A percentile compares a stretch with the other conserved stretches of the same genome.
These are phyloP conservation scores for Ascochyta fabae DNA, from an alignment of 2,329 filamentous ascomycete species.

Conservation along the genomic window DNA sequence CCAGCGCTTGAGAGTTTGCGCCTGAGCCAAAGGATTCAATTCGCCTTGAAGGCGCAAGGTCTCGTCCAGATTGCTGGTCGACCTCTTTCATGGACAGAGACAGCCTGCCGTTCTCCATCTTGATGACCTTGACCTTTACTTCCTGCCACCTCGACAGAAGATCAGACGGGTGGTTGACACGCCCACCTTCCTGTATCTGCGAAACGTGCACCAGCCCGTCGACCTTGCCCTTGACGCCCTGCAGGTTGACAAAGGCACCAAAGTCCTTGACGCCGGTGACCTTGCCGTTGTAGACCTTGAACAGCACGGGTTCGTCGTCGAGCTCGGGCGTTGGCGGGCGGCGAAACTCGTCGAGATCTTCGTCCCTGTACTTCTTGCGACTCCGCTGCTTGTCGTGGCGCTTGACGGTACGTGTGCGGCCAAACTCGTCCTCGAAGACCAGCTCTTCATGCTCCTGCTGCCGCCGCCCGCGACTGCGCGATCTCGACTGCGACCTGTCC, in stretches of 20 bases:
- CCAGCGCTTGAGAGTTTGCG: slow-evolving; percentile 84
- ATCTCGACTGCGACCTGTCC: slow-evolving; percentile 61
- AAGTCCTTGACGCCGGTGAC: slow-evolving; percentile 96
- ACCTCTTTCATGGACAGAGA: slow-evolving; percentile 97
- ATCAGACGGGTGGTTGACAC: slow-evolving; percentile 92
- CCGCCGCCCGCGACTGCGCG: slow-evolving; percentile 55
- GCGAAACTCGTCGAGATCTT: slow-evolving; percentile 66
- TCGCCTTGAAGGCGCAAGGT: slow-evolving; percentile 77
- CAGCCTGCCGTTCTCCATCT: slow-evolving; percentile 80
- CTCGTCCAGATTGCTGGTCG: slow-evolving; percentile 85
- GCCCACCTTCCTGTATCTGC: slow-evolving; percentile 80
- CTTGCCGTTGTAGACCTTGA: slow-evolving; percentile 88
- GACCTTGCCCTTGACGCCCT: slow-evolving; percentile 83
- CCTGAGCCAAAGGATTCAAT: slow-evolving; percentile 72
- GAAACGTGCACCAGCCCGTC: slow-evolving; percentile 95
- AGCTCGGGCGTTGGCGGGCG: slow-evolving; percentile 73
- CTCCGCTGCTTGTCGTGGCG: slow-evolving; percentile 53
- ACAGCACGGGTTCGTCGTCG: slow-evolving; percentile 79
- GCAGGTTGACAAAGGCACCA: slow-evolving; percentile 92
- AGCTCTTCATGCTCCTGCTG: slow-evolving; percentile 58
- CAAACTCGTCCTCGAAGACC: slow-evolving; percentile 66
- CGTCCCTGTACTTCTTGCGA: slow-evolving; percentile 44
- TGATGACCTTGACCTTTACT: slow-evolving; percentile 92
- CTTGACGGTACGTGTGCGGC: slow-evolving; percentile 52
- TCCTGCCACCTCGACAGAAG: slow-evolving; percentile 79